phyloP scores from a whole-genome alignment of 2,329 filamentous ascomycete genomes.

The Hypoxylon sp. region DNA sequence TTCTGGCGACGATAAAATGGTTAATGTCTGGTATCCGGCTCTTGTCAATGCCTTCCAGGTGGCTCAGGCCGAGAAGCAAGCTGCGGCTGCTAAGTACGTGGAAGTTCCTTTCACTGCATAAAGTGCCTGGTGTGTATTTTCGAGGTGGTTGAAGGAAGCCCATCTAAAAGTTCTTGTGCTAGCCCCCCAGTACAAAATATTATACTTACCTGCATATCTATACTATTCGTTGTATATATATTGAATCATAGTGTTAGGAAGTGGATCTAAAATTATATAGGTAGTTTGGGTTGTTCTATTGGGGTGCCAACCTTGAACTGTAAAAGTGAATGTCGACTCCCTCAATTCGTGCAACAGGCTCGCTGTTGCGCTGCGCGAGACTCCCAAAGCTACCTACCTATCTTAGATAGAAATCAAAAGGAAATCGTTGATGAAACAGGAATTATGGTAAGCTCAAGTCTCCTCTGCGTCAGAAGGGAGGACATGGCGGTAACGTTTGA shows the following conservation, averaged over 20 bases:
- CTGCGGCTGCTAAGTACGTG: conserved; percentile 32
- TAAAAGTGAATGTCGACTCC: background rate
- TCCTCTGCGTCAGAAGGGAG: background rate
- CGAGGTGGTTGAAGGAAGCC: background rate
- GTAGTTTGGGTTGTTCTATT: background rate
- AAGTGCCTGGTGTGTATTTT: background rate
- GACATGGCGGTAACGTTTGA: background rate
- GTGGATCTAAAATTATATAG: background rate
- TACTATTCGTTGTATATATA: conserved; percentile 3
- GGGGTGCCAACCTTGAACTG: background rate
- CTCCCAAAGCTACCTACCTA: background rate
- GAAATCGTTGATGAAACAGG: background rate
- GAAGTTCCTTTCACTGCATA: conserved; percentile 48
- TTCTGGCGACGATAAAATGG: conserved; percentile 60
- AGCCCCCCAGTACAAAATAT: background rate
- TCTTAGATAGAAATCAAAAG: background rate
- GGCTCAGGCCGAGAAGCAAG: conserved; percentile 47
- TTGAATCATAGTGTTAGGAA: background rate
- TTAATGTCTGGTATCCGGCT: conserved; percentile 53
- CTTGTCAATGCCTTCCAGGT: conserved; percentile 49
- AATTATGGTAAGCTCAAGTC: background rate
- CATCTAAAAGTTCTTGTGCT: background rate
- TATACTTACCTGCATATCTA: background rate
- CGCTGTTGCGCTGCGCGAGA: background rate
- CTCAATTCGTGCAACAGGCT: background rate